Evolutionary conservation across 352 stramenopile genomes (phyloP).

Genomic region (Peronospora tabacina): DNA sequence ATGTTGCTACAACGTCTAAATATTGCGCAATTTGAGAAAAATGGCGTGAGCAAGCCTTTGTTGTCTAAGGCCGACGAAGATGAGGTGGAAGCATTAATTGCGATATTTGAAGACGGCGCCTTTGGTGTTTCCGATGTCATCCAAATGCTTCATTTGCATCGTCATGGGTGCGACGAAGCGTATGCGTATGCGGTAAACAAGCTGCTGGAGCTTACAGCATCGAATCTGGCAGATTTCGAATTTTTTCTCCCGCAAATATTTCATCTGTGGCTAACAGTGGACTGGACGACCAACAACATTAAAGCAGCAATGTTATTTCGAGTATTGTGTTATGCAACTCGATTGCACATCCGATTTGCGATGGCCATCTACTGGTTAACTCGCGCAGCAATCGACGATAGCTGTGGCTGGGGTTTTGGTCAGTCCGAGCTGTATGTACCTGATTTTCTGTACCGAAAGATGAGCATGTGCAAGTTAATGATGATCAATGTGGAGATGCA

Average conservation of each 20-base stretch:
- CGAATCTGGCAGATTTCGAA: conserved; percentile 71
- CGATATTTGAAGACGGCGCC: conserved; percentile 40
- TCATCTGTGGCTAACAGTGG: conserved; percentile 76
- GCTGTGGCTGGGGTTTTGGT: conserved; percentile 71
- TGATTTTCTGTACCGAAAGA: conserved; percentile 69
- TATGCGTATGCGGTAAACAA: conserved; percentile 67
- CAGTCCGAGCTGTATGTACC: conserved; percentile 69
- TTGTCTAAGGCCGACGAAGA: conserved; percentile 50
- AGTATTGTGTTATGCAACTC: conserved; percentile 60
- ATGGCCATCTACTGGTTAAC: conserved; percentile 77
- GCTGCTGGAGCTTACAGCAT: conserved; percentile 49
- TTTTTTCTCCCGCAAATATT: conserved; percentile 82
- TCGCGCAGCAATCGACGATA: conserved; percentile 67
- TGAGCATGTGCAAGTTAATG: conserved; percentile 74
- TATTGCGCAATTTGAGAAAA: conserved; percentile 33
- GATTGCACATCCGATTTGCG: conserved; percentile 71
- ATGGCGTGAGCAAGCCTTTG: conserved; percentile 27
- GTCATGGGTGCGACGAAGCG: conserved; percentile 63
- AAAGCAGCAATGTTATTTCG: conserved; percentile 71
- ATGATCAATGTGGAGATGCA: conserved; percentile 83
- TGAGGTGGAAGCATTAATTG: conserved; percentile 46
- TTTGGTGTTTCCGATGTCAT: conserved; percentile 76
- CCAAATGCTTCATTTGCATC: conserved; percentile 74
- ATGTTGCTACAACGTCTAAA: conserved; percentile 61
- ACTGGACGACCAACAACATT: conserved; percentile 65